A percentile compares a stretch with the other conserved stretches of the same genome.
Conservation (phyloP, 2,329 filamentous ascomycete species). For the Aspergillus aculeatinus region DNA sequence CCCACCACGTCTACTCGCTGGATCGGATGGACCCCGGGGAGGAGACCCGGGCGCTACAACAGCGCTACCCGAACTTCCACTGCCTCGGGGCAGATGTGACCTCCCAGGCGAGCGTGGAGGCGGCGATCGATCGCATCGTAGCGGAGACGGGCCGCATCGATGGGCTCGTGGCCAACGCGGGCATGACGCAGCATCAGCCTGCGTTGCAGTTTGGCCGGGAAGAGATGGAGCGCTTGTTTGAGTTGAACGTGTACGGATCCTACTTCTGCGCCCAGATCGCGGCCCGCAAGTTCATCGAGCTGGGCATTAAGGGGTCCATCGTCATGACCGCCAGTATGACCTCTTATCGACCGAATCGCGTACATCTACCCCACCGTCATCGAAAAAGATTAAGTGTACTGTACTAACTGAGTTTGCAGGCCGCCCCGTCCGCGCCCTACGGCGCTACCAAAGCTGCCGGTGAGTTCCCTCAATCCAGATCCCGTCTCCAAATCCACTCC, state of each 20-base stretch:
- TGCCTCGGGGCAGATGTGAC: constrained; percentile 51
- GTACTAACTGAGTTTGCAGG: constrained; percentile 17
- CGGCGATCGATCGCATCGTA: constrained; percentile 44
- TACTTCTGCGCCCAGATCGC: constrained; percentile 33
- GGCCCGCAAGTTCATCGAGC: constrained; percentile 41
- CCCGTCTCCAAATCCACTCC: too few relatives aligned
- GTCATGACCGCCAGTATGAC: constrained; percentile 53
- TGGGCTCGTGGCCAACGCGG: constrained; percentile 45
- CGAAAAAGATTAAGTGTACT: too few relatives aligned
- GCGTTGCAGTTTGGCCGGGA: constrained; percentile 46
- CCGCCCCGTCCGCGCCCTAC: constrained; percentile 53
- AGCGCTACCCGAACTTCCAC: constrained; percentile 44
- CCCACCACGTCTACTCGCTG: constrained; percentile 41
- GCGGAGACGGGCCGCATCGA: constrained; percentile 41
- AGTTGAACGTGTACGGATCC: constrained; percentile 45
- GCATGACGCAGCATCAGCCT: constrained; percentile 48
- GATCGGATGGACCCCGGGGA: constrained; percentile 38
- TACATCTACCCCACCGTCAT: neutral
- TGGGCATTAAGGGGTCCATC: constrained; percentile 39
- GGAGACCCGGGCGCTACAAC: constrained; percentile 37
- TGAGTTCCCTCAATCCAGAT: neutral
- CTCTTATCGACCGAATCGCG: constrained; percentile 49
- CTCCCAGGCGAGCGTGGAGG: constrained; percentile 40
- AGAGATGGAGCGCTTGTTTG: constrained; percentile 44
- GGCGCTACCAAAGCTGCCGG: constrained; percentile 48